Base-by-base conservation (phyloP, 225 moss, liverwort and hornwort genomes). In the Asterella californica region DNA sequence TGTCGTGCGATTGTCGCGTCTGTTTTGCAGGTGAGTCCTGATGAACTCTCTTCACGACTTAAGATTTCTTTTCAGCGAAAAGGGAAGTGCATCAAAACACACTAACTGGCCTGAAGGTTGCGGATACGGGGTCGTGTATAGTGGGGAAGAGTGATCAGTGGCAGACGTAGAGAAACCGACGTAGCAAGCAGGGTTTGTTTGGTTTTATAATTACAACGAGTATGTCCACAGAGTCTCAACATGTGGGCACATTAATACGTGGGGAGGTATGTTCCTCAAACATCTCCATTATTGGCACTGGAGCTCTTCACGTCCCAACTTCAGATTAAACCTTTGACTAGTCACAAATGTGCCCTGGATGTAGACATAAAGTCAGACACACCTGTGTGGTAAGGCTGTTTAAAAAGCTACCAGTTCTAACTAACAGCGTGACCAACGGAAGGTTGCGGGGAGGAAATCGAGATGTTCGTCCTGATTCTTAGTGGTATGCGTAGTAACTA, bases 1-100 rank as follows among this genome's bases (percentile, higher is more conserved):
- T 67, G 38, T 78, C 65, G 42, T 60, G 57, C 61, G 72, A 59
- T 33, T 83, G 59, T 64, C 10, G 11, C 76, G 27, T 80, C 7
- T 59, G 30, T 82, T 46, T 76, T 83, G 83, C 83, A 86, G 86
- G 86, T 86, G 83, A 83, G 86, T 83, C 80, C 70, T 45, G 69
- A 73, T 33, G 78, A 47, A 72, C 36, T 81, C 38, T 21, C 64
- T 79, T 84, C 57, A 65, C 36, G 79, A 63, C 72, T 73, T 64
- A 22, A 76, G 37, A 29, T 52, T 12, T 72, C 32, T 33, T 54
- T 33, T 76, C 63, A 24, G n/a, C 74, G 72, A 30, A 46, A 62
- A 76, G 76, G 82, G 77, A 77, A 72, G 37, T 76, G 38, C 24
- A 59, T 66, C 11, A 27, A 21, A 80, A 67, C 34, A 55, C 55